phyloP scores from a whole-genome alignment of 495 filamentous ascomycete genomes.

The Penicillium daleae region DNA sequence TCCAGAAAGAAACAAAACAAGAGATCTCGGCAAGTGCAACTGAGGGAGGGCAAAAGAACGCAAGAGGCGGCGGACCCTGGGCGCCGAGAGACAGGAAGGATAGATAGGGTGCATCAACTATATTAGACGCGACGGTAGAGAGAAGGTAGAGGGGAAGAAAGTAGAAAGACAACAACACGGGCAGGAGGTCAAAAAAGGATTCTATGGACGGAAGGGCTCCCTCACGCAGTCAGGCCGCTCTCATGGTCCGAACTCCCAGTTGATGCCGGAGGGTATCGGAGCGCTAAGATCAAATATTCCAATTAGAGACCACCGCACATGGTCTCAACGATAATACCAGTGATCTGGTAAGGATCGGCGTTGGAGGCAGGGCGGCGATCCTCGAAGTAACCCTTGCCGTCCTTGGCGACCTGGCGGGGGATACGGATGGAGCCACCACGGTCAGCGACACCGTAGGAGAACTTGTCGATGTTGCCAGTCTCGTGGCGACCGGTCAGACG shows the following conservation, averaged over 20 bases:
- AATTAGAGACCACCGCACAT: conserved; percentile 51
- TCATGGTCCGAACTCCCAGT: conserved; percentile 44
- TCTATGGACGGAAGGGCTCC: conserved; percentile 40
- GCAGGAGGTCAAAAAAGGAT: conserved; percentile 25
- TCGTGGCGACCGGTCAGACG: conserved; percentile 96
- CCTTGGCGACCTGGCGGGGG: conserved; percentile 84
- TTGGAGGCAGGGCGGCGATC: conserved; percentile 94
- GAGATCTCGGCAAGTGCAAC: conserved; percentile 35
- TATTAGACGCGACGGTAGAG: conserved; percentile 3
- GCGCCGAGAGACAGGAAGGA: conserved; percentile 24
- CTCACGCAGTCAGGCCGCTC: conserved; percentile 47
- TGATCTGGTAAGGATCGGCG: conserved; percentile 95
- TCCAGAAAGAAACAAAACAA: conserved; percentile 26
- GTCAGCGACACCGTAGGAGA: conserved; percentile 95
- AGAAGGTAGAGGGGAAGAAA: conserved; percentile 11
- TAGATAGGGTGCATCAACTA: conserved; percentile 17
- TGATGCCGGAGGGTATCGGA: conserved; percentile 55
- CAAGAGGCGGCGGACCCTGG: conserved; percentile 35
- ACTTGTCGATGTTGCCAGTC: conserved; percentile 91
- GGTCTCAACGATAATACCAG: conserved; percentile 88
- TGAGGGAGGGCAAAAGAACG: conserved; percentile 31
- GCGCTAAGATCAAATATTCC: conserved; percentile 49
- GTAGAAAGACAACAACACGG: conserved; percentile 26
- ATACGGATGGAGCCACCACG: conserved; percentile 94
- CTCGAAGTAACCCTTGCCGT: conserved; percentile 98